A percentile compares a stretch with the other conserved stretches of the same genome.
Conservation (phyloP, 1,284 basidiomycete genomes). For the Golubevia sp. region DNA sequence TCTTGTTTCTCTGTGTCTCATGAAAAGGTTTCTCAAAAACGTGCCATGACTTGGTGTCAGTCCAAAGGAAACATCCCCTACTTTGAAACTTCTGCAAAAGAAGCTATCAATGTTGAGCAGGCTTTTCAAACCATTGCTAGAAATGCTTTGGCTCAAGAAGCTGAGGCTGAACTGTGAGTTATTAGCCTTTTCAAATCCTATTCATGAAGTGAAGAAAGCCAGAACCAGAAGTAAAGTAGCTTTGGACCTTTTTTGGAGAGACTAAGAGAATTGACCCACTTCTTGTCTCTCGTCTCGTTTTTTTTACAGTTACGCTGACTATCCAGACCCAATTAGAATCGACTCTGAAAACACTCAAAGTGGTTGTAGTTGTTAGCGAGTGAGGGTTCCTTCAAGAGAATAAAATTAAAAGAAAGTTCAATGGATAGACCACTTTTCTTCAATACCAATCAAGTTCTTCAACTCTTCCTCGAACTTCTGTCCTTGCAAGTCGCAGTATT, state of each 20-base stretch:
- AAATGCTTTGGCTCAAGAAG: slow-evolving; percentile 96
- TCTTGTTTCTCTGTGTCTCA: neutral
- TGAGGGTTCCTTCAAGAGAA: neutral
- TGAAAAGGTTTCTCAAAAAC: slow-evolving; percentile 90
- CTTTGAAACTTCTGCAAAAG: slow-evolving; percentile 99
- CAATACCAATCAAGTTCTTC: too few species aligned
- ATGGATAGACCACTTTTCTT: too few species aligned
- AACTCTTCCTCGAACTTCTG: too few species aligned
- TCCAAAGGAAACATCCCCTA: slow-evolving; percentile 99
- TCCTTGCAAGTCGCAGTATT: too few species aligned
- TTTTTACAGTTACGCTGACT: slow-evolving; percentile 83
- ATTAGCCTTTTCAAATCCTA: neutral
- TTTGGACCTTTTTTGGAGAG: neutral
- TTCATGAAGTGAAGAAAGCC: neutral
- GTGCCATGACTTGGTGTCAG: slow-evolving; percentile 99
- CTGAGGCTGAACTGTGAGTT: slow-evolving; percentile 88
- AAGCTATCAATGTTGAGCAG: slow-evolving; percentile 99
- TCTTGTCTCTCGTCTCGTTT: neutral
- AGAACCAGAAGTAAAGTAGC: neutral
- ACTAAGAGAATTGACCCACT: neutral
- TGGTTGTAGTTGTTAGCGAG: slow-evolving; percentile 88
- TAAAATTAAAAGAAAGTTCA: too few species aligned
- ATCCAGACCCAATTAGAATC: slow-evolving; percentile 97
- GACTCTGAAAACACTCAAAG: slow-evolving; percentile 88
- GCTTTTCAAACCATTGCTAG: slow-evolving; percentile 99